Evolutionary conservation across 1,284 basidiomycete genomes (phyloP), one percentile per base, ranked within the genome.

Genomic region (Waitea zeae): DNA sequence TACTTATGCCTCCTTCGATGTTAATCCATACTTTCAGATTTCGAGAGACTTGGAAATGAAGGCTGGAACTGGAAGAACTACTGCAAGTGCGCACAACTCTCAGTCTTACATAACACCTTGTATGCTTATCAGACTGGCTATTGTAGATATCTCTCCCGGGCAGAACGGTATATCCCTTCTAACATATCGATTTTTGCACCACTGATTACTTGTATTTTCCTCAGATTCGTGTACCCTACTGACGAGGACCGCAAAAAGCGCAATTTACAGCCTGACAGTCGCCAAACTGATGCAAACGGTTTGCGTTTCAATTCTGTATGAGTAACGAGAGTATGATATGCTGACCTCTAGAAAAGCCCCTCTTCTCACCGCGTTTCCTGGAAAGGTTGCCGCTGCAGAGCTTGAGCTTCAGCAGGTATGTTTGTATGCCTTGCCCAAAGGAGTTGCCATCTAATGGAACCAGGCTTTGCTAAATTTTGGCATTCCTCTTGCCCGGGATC

Each of bases 381-480:
- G n/a, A 1, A 45, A 41, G 4, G 44, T 51, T 17, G 38, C 46
- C 17, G 38, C 33, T 3, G 39, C 38, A 6, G 50, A 50, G 20
- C 33, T 34, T 29, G 42, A 44, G 17, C 35, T 48, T 6, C 39
- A 44, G 17, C 27, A 50, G 43, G 49, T 37, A 5, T 17, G 11
- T 17, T 19, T 24, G 3, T 17, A 17, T 35, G 14, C 24, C 13
- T 35, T 13, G 6, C 13, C 5, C 17, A 19, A 17, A 3, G 11
- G n/a, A 17, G 44, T 18, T 20, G n/a, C 22, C 34, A 20, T 4
- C 31, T 26, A 30, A 11, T 12, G 11, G 4, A 14, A 17, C 18
- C 26, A 50, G 47, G 48, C 47, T 5, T 19, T 47, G 30, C 19
- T 46, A 12, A 50, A 49, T n/a, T 39, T 43, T 13, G 49, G 49